Conservation (phyloP, 495 filamentous ascomycete species). For the Talaromyces thailandensis region DNA sequence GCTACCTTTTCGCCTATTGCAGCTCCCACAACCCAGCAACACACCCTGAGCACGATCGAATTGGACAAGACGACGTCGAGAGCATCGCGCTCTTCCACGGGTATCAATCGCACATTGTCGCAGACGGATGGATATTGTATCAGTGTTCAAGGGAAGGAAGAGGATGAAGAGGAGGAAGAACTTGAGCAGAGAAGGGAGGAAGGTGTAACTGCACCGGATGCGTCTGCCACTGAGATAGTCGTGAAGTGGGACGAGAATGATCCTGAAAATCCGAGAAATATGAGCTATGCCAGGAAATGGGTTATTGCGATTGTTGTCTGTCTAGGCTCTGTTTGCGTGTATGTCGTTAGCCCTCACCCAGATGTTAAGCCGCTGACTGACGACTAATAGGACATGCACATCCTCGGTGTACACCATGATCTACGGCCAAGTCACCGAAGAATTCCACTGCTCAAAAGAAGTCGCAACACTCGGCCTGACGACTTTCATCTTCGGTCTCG, state of each 20-base stretch:
- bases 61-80: constrained; percentile 8
- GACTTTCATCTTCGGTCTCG: constrained; percentile 64
- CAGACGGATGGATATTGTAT: constrained; percentile 55
- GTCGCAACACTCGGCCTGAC: constrained; percentile 76
- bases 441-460: constrained; percentile 60
- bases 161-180: constrained; percentile 11
- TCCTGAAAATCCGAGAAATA: constrained; percentile 61
- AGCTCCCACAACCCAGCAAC: constrained; percentile 13
- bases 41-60: constrained; percentile 13
- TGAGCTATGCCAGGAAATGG: constrained; percentile 65
- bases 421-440: constrained; percentile 70
- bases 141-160: constrained; percentile 24
- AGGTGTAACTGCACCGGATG: constrained; percentile 5
- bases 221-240: constrained; percentile 38
- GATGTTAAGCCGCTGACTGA: neutral
- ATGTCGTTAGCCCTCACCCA: constrained; percentile 42
- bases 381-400: constrained; percentile 59
- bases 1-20: constrained; percentile 11
- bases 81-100: neutral
- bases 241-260: constrained; percentile 71
- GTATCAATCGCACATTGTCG: constrained; percentile 37
- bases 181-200: neutral
- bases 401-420: constrained; percentile 85
- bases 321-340: constrained; percentile 74
- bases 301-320: constrained; percentile 64